phyloP scores from a whole-genome alignment of 2,329 filamentous ascomycete species.

The Stachybotrys chartarum region DNA sequence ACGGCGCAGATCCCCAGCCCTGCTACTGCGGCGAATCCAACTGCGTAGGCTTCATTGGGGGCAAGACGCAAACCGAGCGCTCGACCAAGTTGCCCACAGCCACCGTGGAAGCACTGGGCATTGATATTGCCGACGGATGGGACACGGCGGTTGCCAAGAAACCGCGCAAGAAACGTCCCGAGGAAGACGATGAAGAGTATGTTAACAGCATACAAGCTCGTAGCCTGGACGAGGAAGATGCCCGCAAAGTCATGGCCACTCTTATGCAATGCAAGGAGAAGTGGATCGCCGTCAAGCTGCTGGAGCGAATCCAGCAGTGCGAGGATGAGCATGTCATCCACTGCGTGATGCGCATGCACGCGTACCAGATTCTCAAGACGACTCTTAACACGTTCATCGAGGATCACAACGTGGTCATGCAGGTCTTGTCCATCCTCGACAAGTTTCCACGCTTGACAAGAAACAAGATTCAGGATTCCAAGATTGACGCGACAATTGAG shows the following conservation, averaged over 20 bases:
- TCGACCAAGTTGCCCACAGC: constrained; percentile 85
- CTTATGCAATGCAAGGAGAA: constrained; percentile 98
- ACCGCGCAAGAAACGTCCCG: constrained; percentile 83
- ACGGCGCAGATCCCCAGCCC: constrained; percentile 91
- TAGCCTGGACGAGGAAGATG: constrained; percentile 71
- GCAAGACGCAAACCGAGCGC: constrained; percentile 94
- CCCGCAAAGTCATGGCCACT: constrained; percentile 91
- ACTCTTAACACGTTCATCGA: constrained; percentile 77
- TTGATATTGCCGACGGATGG: constrained; percentile 89
- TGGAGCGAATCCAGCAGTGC: constrained; percentile 79
- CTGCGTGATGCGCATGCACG: constrained; percentile 91
- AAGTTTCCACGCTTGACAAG: constrained; percentile 83
- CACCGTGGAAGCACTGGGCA: constrained; percentile 90
- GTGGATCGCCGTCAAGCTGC: constrained; percentile 95
- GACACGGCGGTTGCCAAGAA: constrained; percentile 85
- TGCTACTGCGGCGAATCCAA: constrained; percentile 95
- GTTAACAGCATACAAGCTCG: constrained; percentile 81
- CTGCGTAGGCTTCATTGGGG: constrained; percentile 93
- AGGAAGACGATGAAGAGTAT: constrained; percentile 92
- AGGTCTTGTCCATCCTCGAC: constrained; percentile 84
- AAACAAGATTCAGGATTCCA: constrained; percentile 95
- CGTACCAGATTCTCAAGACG: constrained; percentile 89
- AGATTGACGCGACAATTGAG: constrained; percentile 79
- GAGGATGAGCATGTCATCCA: constrained; percentile 83
- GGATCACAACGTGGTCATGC: constrained; percentile 84